Evolutionary conservation across 352 stramenopile species (phyloP).

Genomic region (Pythium dissimile): DNA sequence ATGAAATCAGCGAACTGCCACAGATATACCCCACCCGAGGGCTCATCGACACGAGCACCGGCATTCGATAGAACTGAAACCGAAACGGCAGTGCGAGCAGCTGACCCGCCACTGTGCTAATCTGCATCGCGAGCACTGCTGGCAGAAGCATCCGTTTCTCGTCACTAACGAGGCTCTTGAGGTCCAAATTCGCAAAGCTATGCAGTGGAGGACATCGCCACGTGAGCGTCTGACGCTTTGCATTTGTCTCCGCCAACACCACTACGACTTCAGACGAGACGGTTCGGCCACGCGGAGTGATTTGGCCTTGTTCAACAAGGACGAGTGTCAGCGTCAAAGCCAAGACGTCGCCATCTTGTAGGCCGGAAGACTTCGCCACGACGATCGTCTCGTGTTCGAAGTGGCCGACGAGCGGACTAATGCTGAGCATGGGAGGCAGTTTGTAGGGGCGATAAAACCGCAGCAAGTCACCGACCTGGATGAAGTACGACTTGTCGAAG

Average conservation of each 20-base stretch:
- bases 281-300: too few species aligned
- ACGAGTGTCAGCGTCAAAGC: conserved; percentile 29
- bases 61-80: conserved; percentile 55
- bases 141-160: conserved; percentile 37
- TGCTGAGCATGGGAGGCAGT: conserved; percentile 47
- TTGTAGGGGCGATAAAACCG: conserved; percentile 56
- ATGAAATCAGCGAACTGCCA: conserved; percentile 57
- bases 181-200: conserved; percentile 5
- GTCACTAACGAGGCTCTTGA: not conserved
- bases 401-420: conserved; percentile 41
- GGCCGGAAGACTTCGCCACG: conserved; percentile 35
- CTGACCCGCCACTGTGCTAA: conserved; percentile 57
- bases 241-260: conserved; percentile 33
- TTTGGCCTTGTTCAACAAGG: not conserved
- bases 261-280: conserved; percentile 12
- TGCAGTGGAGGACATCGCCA: conserved; percentile 49
- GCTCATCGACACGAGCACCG: conserved; percentile 46
- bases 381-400: conserved; percentile 47
- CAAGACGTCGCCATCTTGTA: conserved; percentile 35
- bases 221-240: conserved; percentile 40
- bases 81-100: conserved; percentile 41
- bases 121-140: conserved; percentile 42
- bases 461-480: conserved; percentile 42
- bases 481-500: conserved; percentile 50
- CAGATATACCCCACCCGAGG: conserved; percentile 57